Percentiles rank a stretch among this genome's conserved stretches.
These are phyloP conservation scores for Phyllosticta citriasiana DNA, from an alignment of 2,329 filamentous ascomycete species.

Conservation along the genomic window DNA sequence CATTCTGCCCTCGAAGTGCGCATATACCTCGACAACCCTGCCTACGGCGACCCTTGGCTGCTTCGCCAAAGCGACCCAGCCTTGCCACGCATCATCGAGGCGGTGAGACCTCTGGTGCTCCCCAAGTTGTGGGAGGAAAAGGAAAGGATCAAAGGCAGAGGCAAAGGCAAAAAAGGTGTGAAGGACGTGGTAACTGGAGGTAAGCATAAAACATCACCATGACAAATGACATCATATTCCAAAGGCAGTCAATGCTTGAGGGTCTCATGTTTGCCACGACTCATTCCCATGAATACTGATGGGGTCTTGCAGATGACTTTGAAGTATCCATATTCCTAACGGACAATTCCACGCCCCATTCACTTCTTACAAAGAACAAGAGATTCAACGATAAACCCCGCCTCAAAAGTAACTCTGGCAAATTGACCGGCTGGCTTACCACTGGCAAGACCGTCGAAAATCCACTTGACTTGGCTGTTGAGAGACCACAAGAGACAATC, in stretches of 20 bases:
- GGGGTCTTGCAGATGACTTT: slow-evolving; percentile 64
- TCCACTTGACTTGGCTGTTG: slow-evolving; percentile 32
- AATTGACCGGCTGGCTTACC: slow-evolving; percentile 37
- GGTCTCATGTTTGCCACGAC: not conserved
- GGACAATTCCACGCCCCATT: slow-evolving; percentile 67
- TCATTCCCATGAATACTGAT: not conserved
- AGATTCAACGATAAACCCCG: slow-evolving; percentile 42
- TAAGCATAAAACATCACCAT: slow-evolving; percentile 25
- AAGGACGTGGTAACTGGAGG: slow-evolving; percentile 82
- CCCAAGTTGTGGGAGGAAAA: slow-evolving; percentile 87
- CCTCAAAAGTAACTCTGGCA: slow-evolving; percentile 36
- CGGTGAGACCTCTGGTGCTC: slow-evolving; percentile 73
- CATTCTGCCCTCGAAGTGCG: slow-evolving; percentile 93
- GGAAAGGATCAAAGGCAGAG: slow-evolving; percentile 48
- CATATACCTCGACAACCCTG: slow-evolving; percentile 89
- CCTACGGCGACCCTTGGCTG: slow-evolving; percentile 73
- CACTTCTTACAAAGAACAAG: slow-evolving; percentile 78
- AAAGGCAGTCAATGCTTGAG: not conserved
- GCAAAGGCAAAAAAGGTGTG: slow-evolving; percentile 59
- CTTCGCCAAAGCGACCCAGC: slow-evolving; percentile 66
- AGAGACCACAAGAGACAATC: slow-evolving; percentile 34
- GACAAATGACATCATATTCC: not conserved
- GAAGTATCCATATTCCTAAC: slow-evolving; percentile 91
- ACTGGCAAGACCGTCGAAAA: slow-evolving; percentile 28
- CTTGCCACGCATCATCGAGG: slow-evolving; percentile 73